Conservation (phyloP, 208 protist genomes). For the Acanthamoeba castellanii region DNA sequence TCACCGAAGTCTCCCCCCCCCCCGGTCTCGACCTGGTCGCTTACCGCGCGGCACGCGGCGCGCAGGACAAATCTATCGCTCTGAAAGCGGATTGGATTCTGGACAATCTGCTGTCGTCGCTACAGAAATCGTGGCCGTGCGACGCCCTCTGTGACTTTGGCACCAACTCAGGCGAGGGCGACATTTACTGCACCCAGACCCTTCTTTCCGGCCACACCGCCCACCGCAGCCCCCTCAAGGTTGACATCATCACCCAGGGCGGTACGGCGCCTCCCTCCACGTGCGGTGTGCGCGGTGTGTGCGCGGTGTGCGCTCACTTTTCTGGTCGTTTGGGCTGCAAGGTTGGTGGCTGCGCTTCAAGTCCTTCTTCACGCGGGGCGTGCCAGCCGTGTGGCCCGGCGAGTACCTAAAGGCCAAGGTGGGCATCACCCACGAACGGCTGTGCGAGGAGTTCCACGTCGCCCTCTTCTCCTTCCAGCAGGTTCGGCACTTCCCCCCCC, state of each 20-base stretch:
- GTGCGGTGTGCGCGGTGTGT: background rate
- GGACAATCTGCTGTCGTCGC: constrained; percentile 36
- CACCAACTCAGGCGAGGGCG: background rate
- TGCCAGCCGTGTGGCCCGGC: background rate
- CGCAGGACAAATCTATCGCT: constrained; percentile 5
- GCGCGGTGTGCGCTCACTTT: background rate
- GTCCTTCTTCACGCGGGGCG: constrained; percentile 27
- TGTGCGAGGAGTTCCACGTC: constrained; percentile 23
- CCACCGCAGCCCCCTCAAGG: constrained; percentile 22
- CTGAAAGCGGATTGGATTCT: constrained; percentile 25
- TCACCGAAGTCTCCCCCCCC: background rate
- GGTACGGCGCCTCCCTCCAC: background rate
- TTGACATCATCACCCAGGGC: constrained; percentile 35
- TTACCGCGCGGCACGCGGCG: background rate
- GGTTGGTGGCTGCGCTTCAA: constrained; percentile 42
- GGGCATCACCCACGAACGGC: constrained; percentile 12
- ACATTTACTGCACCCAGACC: constrained; percentile 13
- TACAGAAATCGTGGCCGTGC: constrained; percentile 23
- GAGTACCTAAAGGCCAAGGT: constrained; percentile 25
- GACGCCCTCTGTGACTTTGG: constrained; percentile 23
- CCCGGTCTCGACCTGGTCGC: too few relatives aligned
- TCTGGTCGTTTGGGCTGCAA: background rate
- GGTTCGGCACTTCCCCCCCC: background rate
- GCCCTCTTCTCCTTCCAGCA: constrained; percentile 25
- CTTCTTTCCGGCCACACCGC: constrained; percentile 25